These are phyloP conservation scores for Neurospora sp. DNA, from an alignment of 495 filamentous ascomycete species.

Conservation along the genomic window DNA sequence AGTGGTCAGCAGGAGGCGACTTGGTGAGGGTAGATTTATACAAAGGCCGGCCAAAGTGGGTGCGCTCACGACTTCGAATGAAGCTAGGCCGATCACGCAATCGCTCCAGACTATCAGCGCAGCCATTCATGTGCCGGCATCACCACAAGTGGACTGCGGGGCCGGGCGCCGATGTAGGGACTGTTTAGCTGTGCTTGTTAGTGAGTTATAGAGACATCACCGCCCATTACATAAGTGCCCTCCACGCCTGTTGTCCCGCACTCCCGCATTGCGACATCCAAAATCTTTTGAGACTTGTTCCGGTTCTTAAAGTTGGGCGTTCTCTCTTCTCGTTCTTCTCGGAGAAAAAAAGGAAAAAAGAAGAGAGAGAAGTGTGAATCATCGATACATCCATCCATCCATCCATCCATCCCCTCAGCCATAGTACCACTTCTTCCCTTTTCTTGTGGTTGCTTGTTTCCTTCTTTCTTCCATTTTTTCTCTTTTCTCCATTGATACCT, in stretches of 20 bases:
- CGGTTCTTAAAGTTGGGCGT: constrained; percentile 7
- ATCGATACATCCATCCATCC: neutral
- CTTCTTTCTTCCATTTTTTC: neutral
- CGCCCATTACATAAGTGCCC: neutral
- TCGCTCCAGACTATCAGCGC: constrained; percentile 8
- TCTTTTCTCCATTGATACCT: neutral
- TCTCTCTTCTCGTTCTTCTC: neutral
- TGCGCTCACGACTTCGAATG: constrained; percentile 1
- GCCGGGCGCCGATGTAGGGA: constrained; percentile 8
- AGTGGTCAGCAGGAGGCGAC: constrained; percentile 12
- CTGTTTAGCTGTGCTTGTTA: neutral
- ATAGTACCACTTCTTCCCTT: neutral
- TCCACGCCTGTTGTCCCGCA: neutral
- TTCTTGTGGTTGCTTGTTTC: neutral
- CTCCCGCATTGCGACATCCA: neutral
- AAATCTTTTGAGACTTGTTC: neutral
- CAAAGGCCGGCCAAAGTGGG: neutral
- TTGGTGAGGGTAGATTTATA: constrained; percentile 7
- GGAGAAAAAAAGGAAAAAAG: constrained; percentile 7
- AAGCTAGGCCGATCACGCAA: constrained; percentile 27
- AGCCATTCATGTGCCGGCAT: neutral
- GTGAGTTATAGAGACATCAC: neutral
- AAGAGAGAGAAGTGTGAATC: neutral
- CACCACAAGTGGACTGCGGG: constrained; percentile 11
- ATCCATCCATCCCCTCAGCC: neutral